These are phyloP conservation scores for Solanum commersonii DNA, from an alignment of 257 asterid species.

Conservation along the genomic window DNA sequence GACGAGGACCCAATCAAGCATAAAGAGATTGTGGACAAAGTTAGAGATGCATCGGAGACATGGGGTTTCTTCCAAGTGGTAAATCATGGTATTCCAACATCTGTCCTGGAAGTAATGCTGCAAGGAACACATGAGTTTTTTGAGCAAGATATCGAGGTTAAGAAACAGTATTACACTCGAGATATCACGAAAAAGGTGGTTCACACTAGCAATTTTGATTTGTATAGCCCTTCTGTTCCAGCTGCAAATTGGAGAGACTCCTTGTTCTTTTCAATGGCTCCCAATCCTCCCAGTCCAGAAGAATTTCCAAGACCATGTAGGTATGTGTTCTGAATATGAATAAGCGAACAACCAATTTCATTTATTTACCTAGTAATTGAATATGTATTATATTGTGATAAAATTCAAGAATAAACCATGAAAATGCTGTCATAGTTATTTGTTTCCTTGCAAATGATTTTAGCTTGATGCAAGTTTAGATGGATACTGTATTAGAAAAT, in stretches of 20 bases:
- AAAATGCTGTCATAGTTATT: not conserved
- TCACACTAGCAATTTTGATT: constrained; percentile 34
- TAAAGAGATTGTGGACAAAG: constrained; percentile 8
- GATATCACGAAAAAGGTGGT: constrained; percentile 21
- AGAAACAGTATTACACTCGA: constrained; percentile 38
- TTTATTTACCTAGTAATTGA: not conserved
- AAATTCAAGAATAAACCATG: not conserved
- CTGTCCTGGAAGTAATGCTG: constrained; percentile 26
- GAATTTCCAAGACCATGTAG: constrained; percentile 49
- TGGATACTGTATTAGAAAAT: not conserved
- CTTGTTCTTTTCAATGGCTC: constrained; percentile 3
- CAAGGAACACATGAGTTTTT: constrained; percentile 38
- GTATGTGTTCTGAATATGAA: constrained; percentile 6
- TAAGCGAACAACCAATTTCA: too few species aligned
- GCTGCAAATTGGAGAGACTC: constrained; percentile 49
- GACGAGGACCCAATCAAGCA: not conserved
- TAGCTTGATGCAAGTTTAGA: not conserved
- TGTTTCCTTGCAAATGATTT: not conserved
- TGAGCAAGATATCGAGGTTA: constrained; percentile 45
- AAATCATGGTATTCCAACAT: constrained; percentile 26
- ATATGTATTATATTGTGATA: not conserved
- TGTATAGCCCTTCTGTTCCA: constrained; percentile 24
- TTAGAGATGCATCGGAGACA: constrained; percentile 32
- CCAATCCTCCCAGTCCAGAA: constrained; percentile 35
- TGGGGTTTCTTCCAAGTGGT: constrained; percentile 51